Conservation (phyloP, 2,329 filamentous ascomycete species). For the Chrysoporthe cubensis region DNA sequence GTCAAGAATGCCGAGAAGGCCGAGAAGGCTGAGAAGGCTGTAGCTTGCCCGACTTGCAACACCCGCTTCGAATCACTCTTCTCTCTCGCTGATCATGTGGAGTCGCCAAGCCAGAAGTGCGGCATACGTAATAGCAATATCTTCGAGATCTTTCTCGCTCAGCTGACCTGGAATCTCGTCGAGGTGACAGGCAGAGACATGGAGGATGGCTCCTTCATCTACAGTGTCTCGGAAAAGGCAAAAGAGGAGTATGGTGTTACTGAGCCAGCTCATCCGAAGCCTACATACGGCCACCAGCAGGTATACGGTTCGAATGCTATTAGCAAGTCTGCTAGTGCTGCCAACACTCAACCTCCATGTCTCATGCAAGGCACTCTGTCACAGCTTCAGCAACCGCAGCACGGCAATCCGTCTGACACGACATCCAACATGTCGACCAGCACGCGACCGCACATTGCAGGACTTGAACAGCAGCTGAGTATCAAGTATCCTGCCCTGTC, state of each 20-base stretch:
- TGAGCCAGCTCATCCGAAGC: conserved; percentile 25
- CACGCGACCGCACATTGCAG: neutral
- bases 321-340: neutral
- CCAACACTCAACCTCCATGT: neutral
- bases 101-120: conserved; percentile 48
- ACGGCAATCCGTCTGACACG: neutral
- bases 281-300: conserved; percentile 20
- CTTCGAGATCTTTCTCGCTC: conserved; percentile 44
- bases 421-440: neutral
- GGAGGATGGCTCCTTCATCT: conserved; percentile 41
- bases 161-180: conserved; percentile 45
- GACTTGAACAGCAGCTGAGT: neutral
- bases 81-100: conserved; percentile 53
- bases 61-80: conserved; percentile 45
- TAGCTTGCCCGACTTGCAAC: conserved; percentile 51
- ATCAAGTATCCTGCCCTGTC: neutral
- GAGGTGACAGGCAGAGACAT: conserved; percentile 39
- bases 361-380: conserved; percentile 14
- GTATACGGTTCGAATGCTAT: neutral
- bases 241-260: conserved; percentile 32
- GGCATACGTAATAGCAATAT: conserved; percentile 46
- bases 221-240: conserved; percentile 32
- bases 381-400: neutral
- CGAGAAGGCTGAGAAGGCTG: conserved; percentile 30
- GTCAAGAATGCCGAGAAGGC: conserved; percentile 29